Conservation (phyloP, 2,329 filamentous ascomycete genomes). For the Capronia americana region DNA sequence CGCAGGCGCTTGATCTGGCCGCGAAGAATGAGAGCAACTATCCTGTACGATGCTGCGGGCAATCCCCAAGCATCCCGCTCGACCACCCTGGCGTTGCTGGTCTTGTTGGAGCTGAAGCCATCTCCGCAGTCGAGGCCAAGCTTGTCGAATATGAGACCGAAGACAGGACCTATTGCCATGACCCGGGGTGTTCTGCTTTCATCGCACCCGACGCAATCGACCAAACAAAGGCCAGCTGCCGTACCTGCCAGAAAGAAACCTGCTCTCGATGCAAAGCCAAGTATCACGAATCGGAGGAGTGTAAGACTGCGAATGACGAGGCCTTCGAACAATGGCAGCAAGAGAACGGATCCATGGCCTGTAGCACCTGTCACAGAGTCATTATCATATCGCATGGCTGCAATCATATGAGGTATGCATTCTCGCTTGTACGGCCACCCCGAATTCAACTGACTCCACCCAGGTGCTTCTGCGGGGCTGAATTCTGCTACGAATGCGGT, state of each 20-base stretch:
- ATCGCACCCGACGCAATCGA: constrained; percentile 48
- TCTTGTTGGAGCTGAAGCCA: constrained; percentile 16
- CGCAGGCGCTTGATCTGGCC: constrained; percentile 11
- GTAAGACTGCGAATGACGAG: constrained; percentile 38
- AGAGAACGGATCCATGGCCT: constrained; percentile 74
- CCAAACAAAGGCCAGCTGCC: constrained; percentile 50
- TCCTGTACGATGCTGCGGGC: constrained; percentile 28
- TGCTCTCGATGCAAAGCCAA: constrained; percentile 60
- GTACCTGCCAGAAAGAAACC: constrained; percentile 52
- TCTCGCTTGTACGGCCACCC: not conserved
- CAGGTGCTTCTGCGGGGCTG: constrained; percentile 42
- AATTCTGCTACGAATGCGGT: constrained; percentile 46
- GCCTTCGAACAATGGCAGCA: constrained; percentile 64
- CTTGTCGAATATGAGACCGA: constrained; percentile 56
- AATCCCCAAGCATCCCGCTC: constrained; percentile 8
- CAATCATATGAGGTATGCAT: constrained; percentile 46
- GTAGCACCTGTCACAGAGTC: constrained; percentile 72
- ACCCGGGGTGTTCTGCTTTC: constrained; percentile 54
- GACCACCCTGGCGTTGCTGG: constrained; percentile 2
- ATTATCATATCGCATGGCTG: constrained; percentile 44
- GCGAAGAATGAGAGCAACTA: constrained; percentile 25
- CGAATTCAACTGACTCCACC: not conserved
- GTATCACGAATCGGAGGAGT: constrained; percentile 49
- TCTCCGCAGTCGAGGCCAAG: constrained; percentile 50
- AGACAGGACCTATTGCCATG: constrained; percentile 61